Evolutionary conservation across 306 rosid species (phyloP).

Genomic region (Casuarina equisetifolia): DNA sequence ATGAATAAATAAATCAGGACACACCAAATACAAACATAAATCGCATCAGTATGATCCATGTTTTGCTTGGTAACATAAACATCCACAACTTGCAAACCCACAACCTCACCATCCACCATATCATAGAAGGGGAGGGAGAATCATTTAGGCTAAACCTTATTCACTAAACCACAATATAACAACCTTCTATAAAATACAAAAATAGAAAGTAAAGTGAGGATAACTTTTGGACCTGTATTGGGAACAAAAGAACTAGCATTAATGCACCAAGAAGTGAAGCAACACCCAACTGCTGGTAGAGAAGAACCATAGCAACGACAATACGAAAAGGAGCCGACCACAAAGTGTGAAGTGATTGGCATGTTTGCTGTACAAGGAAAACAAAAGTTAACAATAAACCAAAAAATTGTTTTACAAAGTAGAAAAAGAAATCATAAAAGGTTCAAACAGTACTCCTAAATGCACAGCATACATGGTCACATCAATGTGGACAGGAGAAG

Average conservation of each 20-base stretch:
- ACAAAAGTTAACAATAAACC: slow-evolving; percentile 9
- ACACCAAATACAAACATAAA: background rate
- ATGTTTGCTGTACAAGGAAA: slow-evolving; percentile 58
- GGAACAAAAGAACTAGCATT: slow-evolving; percentile 61
- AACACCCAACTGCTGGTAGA: slow-evolving; percentile 89
- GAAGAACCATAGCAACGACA: slow-evolving; percentile 64
- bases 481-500: background rate
- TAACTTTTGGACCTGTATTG: slow-evolving; percentile 64
- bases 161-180: background rate
- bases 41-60: background rate
- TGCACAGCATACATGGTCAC: background rate
- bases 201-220: background rate
- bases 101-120: background rate
- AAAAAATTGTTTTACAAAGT: background rate
- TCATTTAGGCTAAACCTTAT: background rate
- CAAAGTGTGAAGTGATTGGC: slow-evolving; percentile 70
- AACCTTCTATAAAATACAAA: background rate
- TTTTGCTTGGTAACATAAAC: background rate
- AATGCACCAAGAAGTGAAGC: slow-evolving; percentile 75
- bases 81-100: background rate
- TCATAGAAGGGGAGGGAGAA: background rate
- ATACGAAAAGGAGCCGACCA: slow-evolving; percentile 98
- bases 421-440: background rate
- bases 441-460: background rate
- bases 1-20: background rate